phyloP scores from a whole-genome alignment of 129 eudicot species.

The Ambrosia artemisiifolia region DNA sequence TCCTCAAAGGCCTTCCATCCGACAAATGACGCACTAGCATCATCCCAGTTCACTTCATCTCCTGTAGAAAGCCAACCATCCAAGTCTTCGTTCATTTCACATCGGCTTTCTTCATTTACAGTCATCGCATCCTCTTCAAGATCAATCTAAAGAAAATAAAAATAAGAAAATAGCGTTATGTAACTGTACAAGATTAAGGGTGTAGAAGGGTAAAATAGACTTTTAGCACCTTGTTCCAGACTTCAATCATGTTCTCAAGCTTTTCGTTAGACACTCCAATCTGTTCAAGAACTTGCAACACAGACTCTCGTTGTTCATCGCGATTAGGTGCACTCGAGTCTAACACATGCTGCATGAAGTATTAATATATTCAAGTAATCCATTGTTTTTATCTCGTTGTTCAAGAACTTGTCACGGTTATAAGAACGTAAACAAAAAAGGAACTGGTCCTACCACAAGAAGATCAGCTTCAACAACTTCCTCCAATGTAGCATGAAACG shows the following conservation, averaged over 20 bases:
- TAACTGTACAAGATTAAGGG: not conserved
- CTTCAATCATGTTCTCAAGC: conserved; percentile 87
- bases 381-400: not conserved
- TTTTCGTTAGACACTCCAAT: conserved; percentile 74
- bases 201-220: not conserved
- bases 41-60: conserved; percentile 49
- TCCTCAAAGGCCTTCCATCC: conserved; percentile 35
- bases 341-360: conserved; percentile 77
- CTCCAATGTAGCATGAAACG: conserved; percentile 96
- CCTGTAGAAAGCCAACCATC: conserved; percentile 55
- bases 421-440: not conserved
- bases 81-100: conserved; percentile 35
- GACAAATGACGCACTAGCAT: conserved; percentile 36
- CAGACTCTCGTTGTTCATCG: conserved; percentile 74
- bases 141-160: conserved; percentile 54
- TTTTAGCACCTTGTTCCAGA: conserved; percentile 84
- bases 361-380: not conserved
- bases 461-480: conserved; percentile 99
- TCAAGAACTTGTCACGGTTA: no score
- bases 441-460: conserved; percentile 71
- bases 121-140: conserved; percentile 35
- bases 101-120: conserved; percentile 32
- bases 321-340: conserved; percentile 90
- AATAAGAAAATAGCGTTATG: not conserved
- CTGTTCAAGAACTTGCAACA: conserved; percentile 77